Conservation (phyloP, 1,139 yeast species). For the Geotrichum reessii region DNA sequence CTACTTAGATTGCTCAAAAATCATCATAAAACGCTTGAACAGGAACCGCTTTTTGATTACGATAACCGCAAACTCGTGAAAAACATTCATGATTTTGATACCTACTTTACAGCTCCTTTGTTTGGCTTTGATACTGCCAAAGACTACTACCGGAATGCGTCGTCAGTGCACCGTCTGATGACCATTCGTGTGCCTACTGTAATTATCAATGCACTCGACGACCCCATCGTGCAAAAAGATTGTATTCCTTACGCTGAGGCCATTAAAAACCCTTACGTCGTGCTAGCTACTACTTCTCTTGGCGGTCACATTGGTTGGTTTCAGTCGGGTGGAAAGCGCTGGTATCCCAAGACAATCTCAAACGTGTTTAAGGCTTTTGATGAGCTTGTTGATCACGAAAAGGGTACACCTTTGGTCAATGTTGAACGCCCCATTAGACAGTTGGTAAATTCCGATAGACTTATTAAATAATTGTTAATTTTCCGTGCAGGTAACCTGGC, state of each 20-base stretch:
- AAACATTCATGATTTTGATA: constrained; percentile 59
- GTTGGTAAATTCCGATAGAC: constrained; percentile 3
- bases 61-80: constrained; percentile 32
- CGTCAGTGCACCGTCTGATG: constrained; percentile 54
- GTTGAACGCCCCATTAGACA: constrained; percentile 10
- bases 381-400: constrained; percentile 29
- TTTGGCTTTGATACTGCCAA: constrained; percentile 65
- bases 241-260: constrained; percentile 62
- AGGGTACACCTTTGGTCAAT: constrained; percentile 9
- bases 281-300: constrained; percentile 58
- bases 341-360: constrained; percentile 65
- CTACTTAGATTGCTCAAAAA: constrained; percentile 56
- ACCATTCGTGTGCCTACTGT: constrained; percentile 62
- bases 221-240: constrained; percentile 60
- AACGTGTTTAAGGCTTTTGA: constrained; percentile 55
- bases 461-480: not conserved
- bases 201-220: constrained; percentile 68
- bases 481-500: not conserved
- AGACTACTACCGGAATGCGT: constrained; percentile 68
- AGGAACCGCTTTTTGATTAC: constrained; percentile 38
- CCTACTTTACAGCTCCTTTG: constrained; percentile 61
- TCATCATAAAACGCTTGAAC: constrained; percentile 51
- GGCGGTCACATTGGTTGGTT: constrained; percentile 87
- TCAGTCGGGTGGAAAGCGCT: constrained; percentile 58
- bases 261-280: constrained; percentile 59